Conservation (phyloP, 1,139 yeast genomes). For the Pneumocystis wakefieldiae region DNA sequence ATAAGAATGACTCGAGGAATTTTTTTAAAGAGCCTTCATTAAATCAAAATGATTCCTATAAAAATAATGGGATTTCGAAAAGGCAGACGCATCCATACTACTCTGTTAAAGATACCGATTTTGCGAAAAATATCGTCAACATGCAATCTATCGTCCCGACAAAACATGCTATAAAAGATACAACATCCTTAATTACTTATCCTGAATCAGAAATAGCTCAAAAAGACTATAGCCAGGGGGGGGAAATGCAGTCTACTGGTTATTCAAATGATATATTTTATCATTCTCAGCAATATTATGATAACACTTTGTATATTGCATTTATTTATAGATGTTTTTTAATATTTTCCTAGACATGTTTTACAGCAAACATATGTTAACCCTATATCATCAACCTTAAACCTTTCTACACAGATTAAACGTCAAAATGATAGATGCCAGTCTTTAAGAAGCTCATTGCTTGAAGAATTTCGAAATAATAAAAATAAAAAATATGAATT, state of each 20-base stretch:
- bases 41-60: background rate
- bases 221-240: background rate
- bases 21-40: background rate
- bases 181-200: background rate
- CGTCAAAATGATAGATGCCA: slow-evolving; percentile 12
- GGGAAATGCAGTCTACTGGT: background rate
- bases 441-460: slow-evolving; percentile 51
- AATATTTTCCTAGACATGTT: background rate
- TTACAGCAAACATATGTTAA: background rate
- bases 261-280: background rate
- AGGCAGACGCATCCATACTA: background rate
- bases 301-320: background rate
- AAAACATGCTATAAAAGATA: background rate
- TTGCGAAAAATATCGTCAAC: background rate
- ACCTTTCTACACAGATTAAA: background rate
- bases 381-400: background rate
- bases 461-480: slow-evolving; percentile 74
- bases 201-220: background rate
- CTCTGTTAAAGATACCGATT: background rate
- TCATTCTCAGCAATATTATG: background rate
- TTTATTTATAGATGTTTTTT: background rate
- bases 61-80: background rate
- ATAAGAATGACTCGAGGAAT: background rate
- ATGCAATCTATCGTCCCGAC: background rate
- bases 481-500: slow-evolving; percentile 45